Base-by-base conservation (phyloP, 2,329 filamentous ascomycete genomes). In the Claviceps monticola region DNA sequence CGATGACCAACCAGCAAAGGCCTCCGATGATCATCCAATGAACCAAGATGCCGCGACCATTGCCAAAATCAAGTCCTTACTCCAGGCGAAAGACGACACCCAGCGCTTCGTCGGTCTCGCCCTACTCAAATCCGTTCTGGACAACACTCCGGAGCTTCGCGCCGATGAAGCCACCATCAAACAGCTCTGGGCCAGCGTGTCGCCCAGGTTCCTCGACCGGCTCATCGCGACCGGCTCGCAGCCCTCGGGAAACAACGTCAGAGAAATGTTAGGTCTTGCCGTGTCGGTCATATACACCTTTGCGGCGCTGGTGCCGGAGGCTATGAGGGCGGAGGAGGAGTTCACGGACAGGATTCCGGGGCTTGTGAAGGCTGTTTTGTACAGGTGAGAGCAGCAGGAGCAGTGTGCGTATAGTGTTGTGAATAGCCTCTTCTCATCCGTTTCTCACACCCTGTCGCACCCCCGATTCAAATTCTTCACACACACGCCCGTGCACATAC, bases 31-130 rank as follows among this genome's bases (percentile, higher is more conserved):
- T 34, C 8, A 34, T 43, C n/a, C 34, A 8, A 42, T 29, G 8
- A 36, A 5, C n/a, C 54, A 52, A 21, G 49, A 52, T 6, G 56
- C 57, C 5, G 56, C 57, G 39, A 62, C 60, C 51, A 51, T 68
- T 49, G 65, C 73, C 49, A 76, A 76, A 58, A 74, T 84, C 50
- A 69, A 78, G 56, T 59, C 68, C 1, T 71, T 84, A 2, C 71
- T 86, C 37, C 68, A 70, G 51, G 66, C 76, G 51, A 80, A 79
- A 54, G 75, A 84, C 60, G 82, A 86, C 61, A 86, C 83, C 0
- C 78, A 80, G 19, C 75, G 79, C 59, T 85, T 86, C 57, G 81
- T 84, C 41, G 83, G 81, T 7, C 69, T 86, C 21, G 79, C 81
- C 1, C 71, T 86, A 21, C 71, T 86, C 49, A 83, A 81, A 59